Conservation (phyloP, 768 basidiomycete genomes). For the Pholiota molesta region DNA sequence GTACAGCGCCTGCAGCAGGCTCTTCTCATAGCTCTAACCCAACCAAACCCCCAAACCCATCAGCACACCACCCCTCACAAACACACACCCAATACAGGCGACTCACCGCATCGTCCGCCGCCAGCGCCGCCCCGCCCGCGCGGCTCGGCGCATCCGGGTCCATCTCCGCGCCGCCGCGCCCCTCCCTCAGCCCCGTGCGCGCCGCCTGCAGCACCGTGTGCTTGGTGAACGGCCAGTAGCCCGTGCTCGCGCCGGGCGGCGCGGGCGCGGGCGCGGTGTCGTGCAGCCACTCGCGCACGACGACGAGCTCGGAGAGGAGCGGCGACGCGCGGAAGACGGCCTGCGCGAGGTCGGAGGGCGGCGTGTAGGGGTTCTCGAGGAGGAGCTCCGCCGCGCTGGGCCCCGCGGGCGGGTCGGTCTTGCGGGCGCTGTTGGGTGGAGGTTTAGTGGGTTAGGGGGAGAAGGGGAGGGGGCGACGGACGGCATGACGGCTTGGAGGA, state of each 20-base stretch:
- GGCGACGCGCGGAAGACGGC: slow-evolving; percentile 69
- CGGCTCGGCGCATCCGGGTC: slow-evolving; percentile 81
- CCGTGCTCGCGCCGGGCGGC: slow-evolving; percentile 73
- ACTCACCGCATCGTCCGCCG: slow-evolving; percentile 79
- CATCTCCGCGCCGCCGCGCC: slow-evolving; percentile 65
- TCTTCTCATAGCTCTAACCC: slow-evolving; percentile 76
- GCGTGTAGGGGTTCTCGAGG: slow-evolving; percentile 78
- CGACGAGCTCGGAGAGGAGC: slow-evolving; percentile 73
- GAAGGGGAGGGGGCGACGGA: slow-evolving; percentile 37
- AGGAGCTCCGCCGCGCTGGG: slow-evolving; percentile 60
- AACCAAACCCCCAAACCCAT: background rate
- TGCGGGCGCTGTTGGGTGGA: slow-evolving; percentile 57
- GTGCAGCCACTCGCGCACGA: slow-evolving; percentile 89
- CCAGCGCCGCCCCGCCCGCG: slow-evolving; percentile 60
- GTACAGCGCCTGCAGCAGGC: slow-evolving; percentile 76
- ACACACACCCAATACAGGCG: background rate
- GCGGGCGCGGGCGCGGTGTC: slow-evolving; percentile 66
- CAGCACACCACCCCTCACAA: background rate
- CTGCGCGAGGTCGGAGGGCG: slow-evolving; percentile 74
- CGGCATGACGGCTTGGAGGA: slow-evolving; percentile 80
- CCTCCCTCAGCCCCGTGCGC: slow-evolving; percentile 53
- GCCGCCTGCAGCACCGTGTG: slow-evolving; percentile 68
- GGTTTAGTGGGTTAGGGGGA: background rate
- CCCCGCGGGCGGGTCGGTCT: slow-evolving; percentile 52
- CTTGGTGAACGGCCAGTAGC: slow-evolving; percentile 86